Base-by-base conservation (phyloP, 2,329 filamentous ascomycete species). In the Cadophora malorum region DNA sequence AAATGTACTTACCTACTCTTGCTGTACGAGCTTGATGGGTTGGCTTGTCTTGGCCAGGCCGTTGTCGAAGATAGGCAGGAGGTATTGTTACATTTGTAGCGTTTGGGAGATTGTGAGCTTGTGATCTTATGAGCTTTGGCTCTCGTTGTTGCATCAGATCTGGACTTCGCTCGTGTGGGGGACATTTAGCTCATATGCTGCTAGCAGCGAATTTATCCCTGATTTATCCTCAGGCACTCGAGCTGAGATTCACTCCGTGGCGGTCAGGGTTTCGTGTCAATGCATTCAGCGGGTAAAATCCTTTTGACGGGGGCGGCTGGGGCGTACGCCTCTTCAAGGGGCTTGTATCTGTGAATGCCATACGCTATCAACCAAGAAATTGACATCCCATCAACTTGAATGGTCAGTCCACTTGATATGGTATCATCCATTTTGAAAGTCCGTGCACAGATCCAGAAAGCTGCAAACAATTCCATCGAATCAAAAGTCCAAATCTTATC, bases 401-500 rank as follows among this genome's bases (percentile, higher is more conserved):
- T 53, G 50, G 14, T 25, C 21, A 47, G 16, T 63, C 33, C 25
- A 14, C 3, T 38, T 25, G 61, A 53, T 38, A 16, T 25, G 28
- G 6, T 41, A 33, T 16, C 25, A 28, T 38, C 6, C 3, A 21
- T 7, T 16, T 31, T 9, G 21, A 35, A n/a, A 56, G 16, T 33
- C 55, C 33, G 33, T 53, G 31, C 7, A 19, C 28, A 64, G 16
- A 9, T 8, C 41, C 49, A 12, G n/a, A 3, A 4, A 31, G 1
- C 5, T 12, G 21, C 49, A 23, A 55, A 41, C 7, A 28, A 55
- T 25, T 49, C 16, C 38, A 21, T 64, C 63, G 45, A 64, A 64
- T 64, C 63, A 64, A 21, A 23, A 21, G 21, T 14, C 16, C 23
- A 9, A 21, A 21, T 31, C 35, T 58, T 64, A 64, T 64, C 63